A percentile compares a stretch with the other conserved stretches of the same genome.
These are phyloP conservation scores for Hymenoscyphus fraxineus DNA, from an alignment of 2,329 filamentous ascomycete species.

Conservation along the genomic window DNA sequence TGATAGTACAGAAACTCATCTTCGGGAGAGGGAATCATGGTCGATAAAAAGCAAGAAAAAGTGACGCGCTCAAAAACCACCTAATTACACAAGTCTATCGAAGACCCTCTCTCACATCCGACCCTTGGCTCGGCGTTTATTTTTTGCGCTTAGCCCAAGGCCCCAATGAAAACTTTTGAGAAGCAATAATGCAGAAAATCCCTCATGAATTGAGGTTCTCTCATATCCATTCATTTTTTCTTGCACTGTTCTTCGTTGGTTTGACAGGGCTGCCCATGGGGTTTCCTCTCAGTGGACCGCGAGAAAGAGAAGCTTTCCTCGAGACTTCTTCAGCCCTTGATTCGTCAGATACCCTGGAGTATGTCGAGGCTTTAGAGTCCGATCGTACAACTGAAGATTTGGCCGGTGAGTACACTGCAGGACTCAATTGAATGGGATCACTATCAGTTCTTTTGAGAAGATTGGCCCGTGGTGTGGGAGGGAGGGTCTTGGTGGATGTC, in stretches of 20 bases:
- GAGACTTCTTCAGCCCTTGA: not conserved
- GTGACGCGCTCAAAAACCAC: not conserved
- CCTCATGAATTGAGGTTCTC: not conserved
- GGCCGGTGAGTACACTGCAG: slow-evolving; percentile 44
- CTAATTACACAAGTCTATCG: slow-evolving; percentile 5
- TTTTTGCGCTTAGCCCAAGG: not conserved
- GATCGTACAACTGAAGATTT: slow-evolving; percentile 5
- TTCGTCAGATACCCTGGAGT: not conserved
- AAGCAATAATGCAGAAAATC: slow-evolving; percentile 5
- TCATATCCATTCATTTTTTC: slow-evolving; percentile 16
- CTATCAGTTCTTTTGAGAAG: not conserved
- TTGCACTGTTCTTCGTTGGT: not conserved
- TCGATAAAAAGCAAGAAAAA: not conserved
- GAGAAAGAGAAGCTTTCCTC: slow-evolving; percentile 5
- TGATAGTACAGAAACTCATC: not conserved
- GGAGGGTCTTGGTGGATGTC: slow-evolving; percentile 14
- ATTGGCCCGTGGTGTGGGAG: slow-evolving; percentile 19
- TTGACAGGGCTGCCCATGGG: slow-evolving; percentile 6
- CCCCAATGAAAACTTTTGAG: not conserved
- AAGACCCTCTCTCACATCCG: not conserved
- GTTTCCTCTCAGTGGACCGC: slow-evolving; percentile 12
- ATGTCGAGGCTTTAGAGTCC: not conserved
- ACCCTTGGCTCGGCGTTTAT: slow-evolving; percentile 8
- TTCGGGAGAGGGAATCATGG: not conserved
- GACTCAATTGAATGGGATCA: slow-evolving; percentile 37